Conservation (phyloP, 208 protist species). For the Trypanosoma scelopori region DNA sequence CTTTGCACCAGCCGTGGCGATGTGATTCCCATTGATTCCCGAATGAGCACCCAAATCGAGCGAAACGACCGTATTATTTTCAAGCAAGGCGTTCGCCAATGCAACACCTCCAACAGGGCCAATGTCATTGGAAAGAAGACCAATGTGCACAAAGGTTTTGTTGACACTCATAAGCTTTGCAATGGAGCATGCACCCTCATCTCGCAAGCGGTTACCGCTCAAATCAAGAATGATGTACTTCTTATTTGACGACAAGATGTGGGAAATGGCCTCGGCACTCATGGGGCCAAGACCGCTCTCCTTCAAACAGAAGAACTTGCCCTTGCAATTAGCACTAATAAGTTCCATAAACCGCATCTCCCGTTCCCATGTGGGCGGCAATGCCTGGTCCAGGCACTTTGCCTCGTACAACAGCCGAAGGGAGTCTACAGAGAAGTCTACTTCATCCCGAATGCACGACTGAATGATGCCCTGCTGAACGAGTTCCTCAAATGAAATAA, state of each 20-base stretch:
- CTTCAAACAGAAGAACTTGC: constrained; percentile 83
- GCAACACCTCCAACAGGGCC: constrained; percentile 71
- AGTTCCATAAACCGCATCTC: constrained; percentile 93
- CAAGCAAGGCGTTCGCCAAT: constrained; percentile 72
- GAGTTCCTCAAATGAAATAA: constrained; percentile 84
- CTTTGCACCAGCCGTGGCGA: constrained; percentile 77
- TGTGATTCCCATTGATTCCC: constrained; percentile 91
- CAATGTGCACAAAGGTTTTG: constrained; percentile 79
- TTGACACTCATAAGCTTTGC: constrained; percentile 78
- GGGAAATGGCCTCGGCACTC: constrained; percentile 73
- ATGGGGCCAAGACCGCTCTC: constrained; percentile 84
- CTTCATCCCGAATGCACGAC: constrained; percentile 49
- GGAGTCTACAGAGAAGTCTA: constrained; percentile 73
- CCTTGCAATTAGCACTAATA: constrained; percentile 84
- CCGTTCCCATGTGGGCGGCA: constrained; percentile 83
- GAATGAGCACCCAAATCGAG: constrained; percentile 87
- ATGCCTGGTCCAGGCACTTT: constrained; percentile 84
- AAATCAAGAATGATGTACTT: constrained; percentile 91
- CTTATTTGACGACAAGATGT: constrained; percentile 77
- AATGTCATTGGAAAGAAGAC: constrained; percentile 91
- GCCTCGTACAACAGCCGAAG: constrained; percentile 82
- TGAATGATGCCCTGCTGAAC: constrained; percentile 55
- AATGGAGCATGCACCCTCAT: constrained; percentile 82
- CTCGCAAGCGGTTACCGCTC: constrained; percentile 86
- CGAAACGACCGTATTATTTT: constrained; percentile 91